Conservation (phyloP, 768 basidiomycete genomes). For the Lactarius akahatsu region DNA sequence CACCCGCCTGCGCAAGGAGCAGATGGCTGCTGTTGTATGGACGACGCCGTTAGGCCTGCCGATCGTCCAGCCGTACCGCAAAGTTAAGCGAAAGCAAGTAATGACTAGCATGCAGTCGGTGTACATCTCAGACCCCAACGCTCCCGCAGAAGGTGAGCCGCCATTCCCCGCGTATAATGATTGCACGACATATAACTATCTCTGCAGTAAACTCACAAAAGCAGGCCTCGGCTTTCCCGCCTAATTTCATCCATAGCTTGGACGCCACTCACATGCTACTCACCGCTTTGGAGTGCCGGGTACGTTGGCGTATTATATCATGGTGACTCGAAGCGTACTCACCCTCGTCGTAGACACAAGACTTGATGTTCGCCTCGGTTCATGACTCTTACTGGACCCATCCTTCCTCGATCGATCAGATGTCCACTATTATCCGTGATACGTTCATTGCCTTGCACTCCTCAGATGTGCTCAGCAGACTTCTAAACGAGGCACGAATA, state of each 20-base stretch:
- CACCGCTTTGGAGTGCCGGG: slow-evolving; percentile 86
- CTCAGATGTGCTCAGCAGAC: slow-evolving; percentile 73
- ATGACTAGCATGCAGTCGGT: slow-evolving; percentile 83
- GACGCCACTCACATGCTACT: slow-evolving; percentile 99
- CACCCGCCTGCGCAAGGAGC: slow-evolving; percentile 68
- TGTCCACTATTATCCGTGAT: slow-evolving; percentile 87
- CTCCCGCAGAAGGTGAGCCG: slow-evolving; percentile 58
- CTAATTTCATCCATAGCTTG: slow-evolving; percentile 96
- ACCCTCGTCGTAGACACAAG: slow-evolving; percentile 51
- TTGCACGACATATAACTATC: slow-evolving; percentile 8
- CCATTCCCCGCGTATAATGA: slow-evolving; percentile 2
- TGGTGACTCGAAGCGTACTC: slow-evolving; percentile 10
- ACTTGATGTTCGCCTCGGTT: slow-evolving; percentile 88
- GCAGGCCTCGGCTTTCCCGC: slow-evolving; percentile 96
- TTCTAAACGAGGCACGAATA: slow-evolving; percentile 68
- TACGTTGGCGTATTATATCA: slow-evolving; percentile 38
- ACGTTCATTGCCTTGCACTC: slow-evolving; percentile 93
- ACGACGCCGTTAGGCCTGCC: slow-evolving; percentile 94
- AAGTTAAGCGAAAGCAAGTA: slow-evolving; percentile 77
- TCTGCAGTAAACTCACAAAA: slow-evolving; percentile 70
- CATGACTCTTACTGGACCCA: slow-evolving; percentile 99
- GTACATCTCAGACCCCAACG: slow-evolving; percentile 84
- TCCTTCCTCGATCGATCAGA: slow-evolving; percentile 77
- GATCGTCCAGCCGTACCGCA: slow-evolving; percentile 94
- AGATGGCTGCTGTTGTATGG: slow-evolving; percentile 97